phyloP scores from a whole-genome alignment of 192 early-diverging fungal species.

The Mortierella antarctica region DNA sequence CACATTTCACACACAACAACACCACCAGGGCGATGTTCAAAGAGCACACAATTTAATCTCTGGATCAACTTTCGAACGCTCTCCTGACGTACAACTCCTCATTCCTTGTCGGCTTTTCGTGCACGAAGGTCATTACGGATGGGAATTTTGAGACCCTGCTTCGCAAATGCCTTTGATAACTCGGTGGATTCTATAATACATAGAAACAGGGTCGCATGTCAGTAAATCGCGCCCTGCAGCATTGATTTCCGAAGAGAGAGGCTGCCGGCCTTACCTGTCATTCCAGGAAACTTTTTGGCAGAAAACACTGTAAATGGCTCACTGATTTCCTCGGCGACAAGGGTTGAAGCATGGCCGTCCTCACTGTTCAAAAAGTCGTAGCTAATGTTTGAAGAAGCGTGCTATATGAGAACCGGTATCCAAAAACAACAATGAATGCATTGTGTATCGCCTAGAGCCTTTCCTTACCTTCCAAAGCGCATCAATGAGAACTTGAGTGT shows the following conservation, averaged over 20 bases:
- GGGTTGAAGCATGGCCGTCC: slow-evolving; percentile 61
- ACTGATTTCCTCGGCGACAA: slow-evolving; percentile 67
- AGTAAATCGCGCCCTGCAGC: too few species aligned
- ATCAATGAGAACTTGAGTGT: slow-evolving; percentile 75
- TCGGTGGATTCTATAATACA: slow-evolving; percentile 75
- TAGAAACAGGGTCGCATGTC: background rate
- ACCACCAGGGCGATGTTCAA: too few species aligned
- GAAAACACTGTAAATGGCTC: slow-evolving; percentile 83
- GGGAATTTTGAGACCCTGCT: slow-evolving; percentile 83
- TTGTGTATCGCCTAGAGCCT: background rate
- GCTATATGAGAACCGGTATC: background rate
- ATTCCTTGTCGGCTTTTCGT: slow-evolving; percentile 25
- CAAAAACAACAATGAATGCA: background rate
- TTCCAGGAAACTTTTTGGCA: slow-evolving; percentile 85
- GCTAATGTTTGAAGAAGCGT: background rate
- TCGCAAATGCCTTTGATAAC: slow-evolving; percentile 81
- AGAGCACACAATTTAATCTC: too few species aligned
- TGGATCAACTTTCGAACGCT: too few species aligned
- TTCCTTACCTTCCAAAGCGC: slow-evolving; percentile 69
- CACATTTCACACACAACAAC: too few species aligned
- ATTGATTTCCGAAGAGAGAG: background rate
- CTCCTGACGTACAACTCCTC: too few species aligned
- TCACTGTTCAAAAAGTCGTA: slow-evolving; percentile 51
- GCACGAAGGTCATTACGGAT: slow-evolving; percentile 73
- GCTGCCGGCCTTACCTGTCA: slow-evolving; percentile 69